Evolutionary conservation across 2,329 filamentous ascomycete genomes (phyloP).

Genomic region (Talaromyces rugulosus): DNA sequence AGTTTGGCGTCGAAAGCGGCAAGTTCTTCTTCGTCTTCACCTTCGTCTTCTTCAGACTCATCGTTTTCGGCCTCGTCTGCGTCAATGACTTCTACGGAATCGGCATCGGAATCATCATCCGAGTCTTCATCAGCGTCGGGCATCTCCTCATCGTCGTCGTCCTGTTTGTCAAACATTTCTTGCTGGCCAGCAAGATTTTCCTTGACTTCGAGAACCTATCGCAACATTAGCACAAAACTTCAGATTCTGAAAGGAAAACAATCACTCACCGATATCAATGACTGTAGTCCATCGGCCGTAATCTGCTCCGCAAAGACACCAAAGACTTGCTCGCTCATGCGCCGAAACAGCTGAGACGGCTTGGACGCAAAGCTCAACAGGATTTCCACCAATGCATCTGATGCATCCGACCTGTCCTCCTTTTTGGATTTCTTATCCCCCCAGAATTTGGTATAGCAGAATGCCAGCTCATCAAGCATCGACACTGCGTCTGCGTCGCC

Average conservation of each 20-base stretch:
- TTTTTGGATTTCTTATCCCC: slow-evolving; percentile 50
- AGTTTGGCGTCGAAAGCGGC: slow-evolving; percentile 70
- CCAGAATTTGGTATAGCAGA: slow-evolving; percentile 64
- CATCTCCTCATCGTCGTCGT: slow-evolving; percentile 54
- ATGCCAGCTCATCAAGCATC: slow-evolving; percentile 74
- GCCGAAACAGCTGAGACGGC: slow-evolving; percentile 76
- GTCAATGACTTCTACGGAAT: slow-evolving; percentile 20
- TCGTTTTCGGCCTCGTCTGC: slow-evolving; percentile 24
- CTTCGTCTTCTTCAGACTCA: slow-evolving; percentile 35
- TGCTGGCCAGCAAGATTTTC: slow-evolving; percentile 81
- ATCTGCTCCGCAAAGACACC: slow-evolving; percentile 73
- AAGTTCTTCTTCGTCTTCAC: slow-evolving; percentile 51
- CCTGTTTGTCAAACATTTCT: slow-evolving; percentile 73
- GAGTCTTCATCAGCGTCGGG: slow-evolving; percentile 42
- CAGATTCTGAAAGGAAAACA: background rate
- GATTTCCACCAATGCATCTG: slow-evolving; percentile 78
- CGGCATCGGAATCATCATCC: slow-evolving; percentile 27
- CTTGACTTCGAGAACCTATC: slow-evolving; percentile 68
- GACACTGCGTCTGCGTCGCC: slow-evolving; percentile 81
- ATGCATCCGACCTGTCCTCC: slow-evolving; percentile 46
- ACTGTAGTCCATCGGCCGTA: slow-evolving; percentile 66
- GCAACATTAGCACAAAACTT: slow-evolving; percentile 23
- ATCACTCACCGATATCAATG: slow-evolving; percentile 45
- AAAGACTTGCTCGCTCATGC: slow-evolving; percentile 85
- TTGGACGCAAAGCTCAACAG: slow-evolving; percentile 85